Conservation (phyloP, 345 rosid genomes). For the Punica granatum region DNA sequence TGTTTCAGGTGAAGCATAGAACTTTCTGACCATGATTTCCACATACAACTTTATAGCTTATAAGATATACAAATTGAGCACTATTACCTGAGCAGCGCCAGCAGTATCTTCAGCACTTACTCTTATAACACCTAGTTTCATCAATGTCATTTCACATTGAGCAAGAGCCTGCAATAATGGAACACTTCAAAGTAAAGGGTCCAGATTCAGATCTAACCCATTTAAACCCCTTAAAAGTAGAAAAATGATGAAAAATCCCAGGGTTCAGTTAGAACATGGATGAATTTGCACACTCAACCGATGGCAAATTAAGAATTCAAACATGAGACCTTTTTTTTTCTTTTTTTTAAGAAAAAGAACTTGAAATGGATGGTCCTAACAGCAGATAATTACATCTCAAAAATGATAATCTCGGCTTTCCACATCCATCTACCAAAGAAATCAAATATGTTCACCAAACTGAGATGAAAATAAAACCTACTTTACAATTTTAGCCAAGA, state of each 20-base stretch:
- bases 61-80: not conserved
- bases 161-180: slow-evolving; percentile 57
- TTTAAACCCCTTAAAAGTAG: not conserved
- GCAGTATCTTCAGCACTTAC: slow-evolving; percentile 69
- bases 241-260: not conserved
- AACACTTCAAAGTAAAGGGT: not conserved
- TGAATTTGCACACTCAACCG: not conserved
- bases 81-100: slow-evolving; percentile 76
- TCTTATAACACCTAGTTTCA: slow-evolving; percentile 47
- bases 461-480: not conserved
- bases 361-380: not conserved
- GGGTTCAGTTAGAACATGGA: no score
- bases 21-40: not conserved
- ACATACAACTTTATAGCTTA: not conserved
- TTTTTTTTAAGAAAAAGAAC: not conserved
- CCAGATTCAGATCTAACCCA: not conserved
- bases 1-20: slow-evolving; percentile 15
- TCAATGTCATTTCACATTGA: slow-evolving; percentile 64
- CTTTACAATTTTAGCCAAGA: not conserved
- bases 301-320: not conserved
- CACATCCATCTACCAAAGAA: not conserved
- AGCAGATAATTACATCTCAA: not conserved
- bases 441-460: not conserved
- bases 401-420: not conserved
- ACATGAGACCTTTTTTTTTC: not conserved